phyloP scores from a whole-genome alignment of 73 alveolate genomes.

The Paramecium pentaurelia region DNA sequence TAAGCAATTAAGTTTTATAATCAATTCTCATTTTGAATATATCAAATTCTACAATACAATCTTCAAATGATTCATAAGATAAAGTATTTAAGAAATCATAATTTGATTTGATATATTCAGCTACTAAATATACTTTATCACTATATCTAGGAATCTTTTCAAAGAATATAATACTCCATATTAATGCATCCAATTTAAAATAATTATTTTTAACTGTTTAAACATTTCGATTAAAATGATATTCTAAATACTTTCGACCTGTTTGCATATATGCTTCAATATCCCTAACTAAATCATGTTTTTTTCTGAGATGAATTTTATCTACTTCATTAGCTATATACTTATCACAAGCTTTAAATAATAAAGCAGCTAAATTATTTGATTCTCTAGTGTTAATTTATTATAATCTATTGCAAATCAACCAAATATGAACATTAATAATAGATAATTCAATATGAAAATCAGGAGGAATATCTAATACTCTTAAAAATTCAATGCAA shows the following conservation, averaged over 20 bases:
- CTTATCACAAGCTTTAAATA: conserved; percentile 63
- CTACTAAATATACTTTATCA: conserved; percentile 76
- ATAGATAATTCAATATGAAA: conserved; percentile 81
- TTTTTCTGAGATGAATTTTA: conserved; percentile 74
- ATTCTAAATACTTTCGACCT: conserved; percentile 71
- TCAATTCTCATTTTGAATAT: conserved; percentile 71
- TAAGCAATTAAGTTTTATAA: conserved; percentile 61
- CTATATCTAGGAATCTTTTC: conserved; percentile 85
- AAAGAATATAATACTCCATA: conserved; percentile 75
- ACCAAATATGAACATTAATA: conserved; percentile 77
- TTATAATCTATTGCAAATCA: conserved; percentile 54
- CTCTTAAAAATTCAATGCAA: conserved; percentile 73
- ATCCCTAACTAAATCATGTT: conserved; percentile 74
- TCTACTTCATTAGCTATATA: conserved; percentile 62
- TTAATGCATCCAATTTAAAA: conserved; percentile 78
- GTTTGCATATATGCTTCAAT: conserved; percentile 74
- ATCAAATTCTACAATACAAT: conserved; percentile 73
- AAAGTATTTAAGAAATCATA: conserved; percentile 67
- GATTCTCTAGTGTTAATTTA: conserved; percentile 15
- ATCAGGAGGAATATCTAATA: conserved; percentile 77
- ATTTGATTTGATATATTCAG: conserved; percentile 71
- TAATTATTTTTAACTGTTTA: conserved; percentile 68
- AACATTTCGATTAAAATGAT: conserved; percentile 73
- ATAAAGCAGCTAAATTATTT: conserved; percentile 38
- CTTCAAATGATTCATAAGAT: conserved; percentile 69